Base-by-base conservation (phyloP, 2,329 filamentous ascomycete genomes). In the Ophiostoma piceae region DNA sequence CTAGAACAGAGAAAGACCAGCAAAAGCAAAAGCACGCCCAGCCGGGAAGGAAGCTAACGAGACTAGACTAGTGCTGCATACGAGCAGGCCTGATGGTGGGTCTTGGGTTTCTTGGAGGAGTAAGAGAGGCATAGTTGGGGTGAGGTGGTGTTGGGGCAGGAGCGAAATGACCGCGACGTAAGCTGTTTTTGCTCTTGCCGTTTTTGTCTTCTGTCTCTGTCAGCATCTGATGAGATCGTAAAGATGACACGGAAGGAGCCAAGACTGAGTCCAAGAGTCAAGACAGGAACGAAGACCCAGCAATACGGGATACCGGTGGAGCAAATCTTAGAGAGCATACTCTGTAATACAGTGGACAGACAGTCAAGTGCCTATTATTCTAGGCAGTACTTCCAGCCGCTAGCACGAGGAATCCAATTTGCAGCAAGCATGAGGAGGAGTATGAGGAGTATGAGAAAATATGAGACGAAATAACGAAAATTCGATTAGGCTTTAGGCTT, bases 221-320 rank as follows among this genome's bases (percentile, higher is more conserved):
- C 35, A 35, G 35, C 35, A 35, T 29, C 26, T 29, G 26, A 29
- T 29, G 26, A 29, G 26, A 29, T 29, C 26, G 26, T 29, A 29
- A 29, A 29, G 26, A 29, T 29, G 26, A 29, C 26, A 29, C 26
- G 26, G 26, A 35, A 35, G 35, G 35, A 35, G 35, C 35, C 35
- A 35, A 35, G 35, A 35, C 5, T 35, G 35, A 26, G 12, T 22
- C 51, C 51, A 57, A 57, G 51, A 9, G 22, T 12, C 51, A 54
- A 54, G 47, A 54, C 47, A 64, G 57, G 29, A n/a, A 35, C 29
- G 19, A 64, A 19, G 60, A 64, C 29, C 60, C 60, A 64, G 60
- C 60, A 35, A 64, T 64, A 64, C 60, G 60, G 60, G 60, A 16
- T 64, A 64, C 14, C 60, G 19, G 60, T 37, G 51, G 51, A 57